Base-by-base conservation (phyloP, 2,329 filamentous ascomycete genomes). In the Colletotrichum viniferum region DNA sequence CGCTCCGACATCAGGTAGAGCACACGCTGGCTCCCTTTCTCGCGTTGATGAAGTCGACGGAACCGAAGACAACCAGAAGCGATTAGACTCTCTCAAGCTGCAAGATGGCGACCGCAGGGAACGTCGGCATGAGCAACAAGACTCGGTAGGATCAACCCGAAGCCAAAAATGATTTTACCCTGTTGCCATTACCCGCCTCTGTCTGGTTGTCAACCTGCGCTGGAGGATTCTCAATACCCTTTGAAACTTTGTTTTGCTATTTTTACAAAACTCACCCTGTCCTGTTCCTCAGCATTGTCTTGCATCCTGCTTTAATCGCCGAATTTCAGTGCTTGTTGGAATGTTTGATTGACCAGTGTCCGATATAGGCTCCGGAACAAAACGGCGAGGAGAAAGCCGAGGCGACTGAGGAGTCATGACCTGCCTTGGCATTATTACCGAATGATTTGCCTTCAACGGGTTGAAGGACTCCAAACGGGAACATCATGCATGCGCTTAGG, bases 81-180 rank as follows among this genome's bases (percentile, higher is more conserved):
- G 95, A 79, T 90, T 98, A 79, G 95, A 98, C 85, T 96, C 95
- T 68, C 89, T 98, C 80, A 96, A 97, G 84, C 88, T 98, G 81
- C 94, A 98, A 83, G 96, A 98, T 84, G 94, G 90, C 79, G 93
- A 95, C 79, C 89, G 91, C 79, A 87, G 85, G 80, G 87, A 88
- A 71, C 85, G 87, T 77, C 89, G 89, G 77, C 90, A 92, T 79
- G 92, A 93, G 82, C 89, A 91, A 78, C 90, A 93, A 83, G 88
- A 86, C 80, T 92, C 91, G 78, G 88, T 88, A 81, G 87, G 90
- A 76, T 91, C 89, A 67, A 82, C 86, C 56, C 86, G 86, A 79
- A 90, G 87, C 80, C 86, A 88, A 84, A 88, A 86, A 85, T 87
- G 82, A 87, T 83, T 64, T 69, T 58, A 12, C 38, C 55, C 43